A percentile compares a stretch with the other conserved stretches of the same genome.
These are phyloP conservation scores for Metschnikowia reukaufii DNA, from an alignment of 805 yeast species.

Conservation along the genomic window DNA sequence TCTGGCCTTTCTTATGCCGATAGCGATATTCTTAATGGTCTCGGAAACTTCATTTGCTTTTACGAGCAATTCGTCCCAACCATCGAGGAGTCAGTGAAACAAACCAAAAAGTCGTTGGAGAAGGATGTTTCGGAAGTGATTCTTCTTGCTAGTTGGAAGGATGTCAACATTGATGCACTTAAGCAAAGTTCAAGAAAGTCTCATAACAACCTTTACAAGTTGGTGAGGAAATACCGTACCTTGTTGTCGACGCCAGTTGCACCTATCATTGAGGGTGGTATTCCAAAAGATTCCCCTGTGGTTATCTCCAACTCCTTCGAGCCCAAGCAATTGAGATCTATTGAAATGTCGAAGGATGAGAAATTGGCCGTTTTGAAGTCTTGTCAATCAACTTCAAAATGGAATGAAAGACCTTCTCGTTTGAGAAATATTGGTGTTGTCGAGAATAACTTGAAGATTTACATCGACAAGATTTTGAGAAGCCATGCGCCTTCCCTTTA, in stretches of 20 bases:
- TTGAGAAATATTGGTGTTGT: slow-evolving; percentile 53
- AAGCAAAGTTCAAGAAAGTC: slow-evolving; percentile 92
- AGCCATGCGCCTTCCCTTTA: slow-evolving; percentile 49
- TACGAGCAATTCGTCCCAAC: slow-evolving; percentile 62
- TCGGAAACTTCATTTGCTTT: slow-evolving; percentile 59
- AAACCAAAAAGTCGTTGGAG: slow-evolving; percentile 55
- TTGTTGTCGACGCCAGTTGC: slow-evolving; percentile 53
- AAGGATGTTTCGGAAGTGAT: slow-evolving; percentile 85
- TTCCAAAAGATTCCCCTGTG: slow-evolving; percentile 24
- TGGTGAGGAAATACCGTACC: slow-evolving; percentile 77
- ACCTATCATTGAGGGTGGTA: slow-evolving; percentile 59
- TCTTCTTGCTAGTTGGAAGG: slow-evolving; percentile 94
- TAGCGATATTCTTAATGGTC: slow-evolving; percentile 32
- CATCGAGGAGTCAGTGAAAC: slow-evolving; percentile 46
- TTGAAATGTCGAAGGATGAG: slow-evolving; percentile 12
- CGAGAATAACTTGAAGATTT: slow-evolving; percentile 54
- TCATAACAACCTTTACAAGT: slow-evolving; percentile 78
- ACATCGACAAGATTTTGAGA: slow-evolving; percentile 33
- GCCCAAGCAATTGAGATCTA: slow-evolving; percentile 1
- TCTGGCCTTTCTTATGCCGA: slow-evolving; percentile 24
- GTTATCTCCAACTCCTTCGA: background rate
- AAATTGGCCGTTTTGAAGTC: slow-evolving; percentile 16
- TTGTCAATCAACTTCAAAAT: slow-evolving; percentile 40
- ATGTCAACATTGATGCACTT: slow-evolving; percentile 88
- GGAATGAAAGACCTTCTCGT: slow-evolving; percentile 58